These are phyloP conservation scores for Dactylellina drechsleri DNA, from an alignment of 2,329 filamentous ascomycete genomes.

Conservation along the genomic window DNA sequence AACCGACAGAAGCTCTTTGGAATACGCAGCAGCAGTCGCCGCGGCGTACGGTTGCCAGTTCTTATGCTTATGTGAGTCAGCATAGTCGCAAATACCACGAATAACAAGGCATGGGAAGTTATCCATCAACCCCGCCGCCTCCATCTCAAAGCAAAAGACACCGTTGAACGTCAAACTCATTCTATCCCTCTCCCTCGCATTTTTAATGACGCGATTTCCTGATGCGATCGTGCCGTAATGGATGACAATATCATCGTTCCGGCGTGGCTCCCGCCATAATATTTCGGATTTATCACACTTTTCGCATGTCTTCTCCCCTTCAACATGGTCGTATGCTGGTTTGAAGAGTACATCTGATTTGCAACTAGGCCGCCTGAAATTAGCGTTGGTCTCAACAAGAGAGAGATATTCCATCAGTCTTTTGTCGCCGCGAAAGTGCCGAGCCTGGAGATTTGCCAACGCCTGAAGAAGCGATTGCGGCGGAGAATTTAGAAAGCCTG, in stretches of 20 bases:
- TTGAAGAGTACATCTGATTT: slow-evolving; percentile 22
- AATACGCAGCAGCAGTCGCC: too few relatives aligned
- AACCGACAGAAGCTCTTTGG: too few relatives aligned
- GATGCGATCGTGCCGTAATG: slow-evolving; percentile 21
- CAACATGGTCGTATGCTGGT: slow-evolving; percentile 10
- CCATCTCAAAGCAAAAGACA: slow-evolving; percentile 21
- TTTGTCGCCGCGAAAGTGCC: background rate
- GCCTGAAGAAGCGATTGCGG: background rate
- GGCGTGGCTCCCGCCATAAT: background rate
- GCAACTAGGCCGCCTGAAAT: too few relatives aligned
- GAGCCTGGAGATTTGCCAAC: background rate
- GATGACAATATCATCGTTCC: background rate
- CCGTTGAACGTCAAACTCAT: slow-evolving; percentile 7
- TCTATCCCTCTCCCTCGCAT: slow-evolving; percentile 7
- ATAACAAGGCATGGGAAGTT: slow-evolving; percentile 23
- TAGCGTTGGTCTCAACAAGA: background rate
- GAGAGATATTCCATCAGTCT: background rate
- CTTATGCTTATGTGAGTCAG: slow-evolving; percentile 62
- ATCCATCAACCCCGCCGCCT: slow-evolving; percentile 60
- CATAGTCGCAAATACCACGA: slow-evolving; percentile 16
- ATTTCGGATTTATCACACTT: too few relatives aligned
- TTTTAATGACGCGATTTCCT: background rate
- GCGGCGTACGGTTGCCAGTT: slow-evolving; percentile 56
- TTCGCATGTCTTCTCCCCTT: too few relatives aligned
- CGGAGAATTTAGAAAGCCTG: background rate